Evolutionary conservation across 2,329 filamentous ascomycete species (phyloP), one percentile per base, ranked within the genome.

Genomic region (Didymella sp.): DNA sequence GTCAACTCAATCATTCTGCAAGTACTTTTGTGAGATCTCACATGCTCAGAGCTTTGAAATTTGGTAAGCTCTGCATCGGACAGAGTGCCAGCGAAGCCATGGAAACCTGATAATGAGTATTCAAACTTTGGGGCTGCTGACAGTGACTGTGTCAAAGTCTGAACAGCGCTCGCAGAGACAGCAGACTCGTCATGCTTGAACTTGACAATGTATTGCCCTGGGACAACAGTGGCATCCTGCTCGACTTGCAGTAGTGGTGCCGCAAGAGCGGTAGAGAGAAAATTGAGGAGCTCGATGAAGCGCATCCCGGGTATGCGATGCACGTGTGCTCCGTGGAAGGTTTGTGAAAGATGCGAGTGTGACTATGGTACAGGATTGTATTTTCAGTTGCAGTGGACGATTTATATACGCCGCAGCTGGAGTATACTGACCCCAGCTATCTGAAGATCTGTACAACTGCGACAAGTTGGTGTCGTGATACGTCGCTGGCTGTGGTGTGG

Each of bases 201-300:
- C 67, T 79, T 79, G 66, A 81, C 76, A 44, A 81, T 79, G 68
- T 79, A 80, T 67, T 78, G 77, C 62, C 72, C 71, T 3, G 73
- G 69, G 33, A 79, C 67, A 25, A 73, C 50, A 11, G 60, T 43
- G 13, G 64, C 64, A 28, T 60, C 68, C 6, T 31, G 33, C 37
- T 72, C 62, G n/a, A 71, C 68, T 17, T 65, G 59, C 49, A 78
- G 61, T 49, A 80, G 48, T 9, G 77, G 77, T 5, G 77, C 74
- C 33, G 75, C 77, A 25, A 78, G 46, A 22, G 70, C 69, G 58
- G 71, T 60, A 6, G 77, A 63, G 50, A 78, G 47, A 22, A 78
- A 64, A 30, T 70, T 65, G 21, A 79, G 63, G 49, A 76, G 51
- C 6, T 68, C 45, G 27, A 69, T 47, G 28, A 62, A 51, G 63